Percentiles rank a stretch among this genome's conserved stretches.
phyloP scores from a whole-genome alignment of 495 filamentous ascomycete species.

The Neurospora hispaniola region DNA sequence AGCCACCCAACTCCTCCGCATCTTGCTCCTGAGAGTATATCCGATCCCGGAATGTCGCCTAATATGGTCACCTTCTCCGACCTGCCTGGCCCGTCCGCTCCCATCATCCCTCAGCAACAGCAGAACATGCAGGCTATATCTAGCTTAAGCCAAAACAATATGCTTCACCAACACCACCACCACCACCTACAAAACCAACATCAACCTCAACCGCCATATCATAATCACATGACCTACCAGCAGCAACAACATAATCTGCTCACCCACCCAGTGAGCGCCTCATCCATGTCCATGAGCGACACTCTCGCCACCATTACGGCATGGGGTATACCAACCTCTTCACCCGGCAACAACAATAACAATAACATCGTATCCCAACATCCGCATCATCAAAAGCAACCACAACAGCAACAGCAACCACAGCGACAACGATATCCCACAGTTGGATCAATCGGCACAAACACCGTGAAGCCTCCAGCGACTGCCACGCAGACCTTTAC shows the following conservation, averaged over 20 bases:
- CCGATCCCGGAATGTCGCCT: constrained; percentile 13
- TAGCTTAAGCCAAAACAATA: neutral
- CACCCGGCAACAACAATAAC: constrained; percentile 1
- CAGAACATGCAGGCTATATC: neutral
- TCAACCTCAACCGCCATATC: neutral
- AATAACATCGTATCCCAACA: neutral
- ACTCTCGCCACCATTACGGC: constrained; percentile 10
- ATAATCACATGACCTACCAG: neutral
- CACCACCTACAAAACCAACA: neutral
- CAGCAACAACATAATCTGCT: neutral
- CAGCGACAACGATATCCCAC: neutral
- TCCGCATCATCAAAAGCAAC: neutral
- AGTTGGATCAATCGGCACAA: neutral
- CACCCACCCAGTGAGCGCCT: constrained; percentile 5
- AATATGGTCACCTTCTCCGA: constrained; percentile 13
- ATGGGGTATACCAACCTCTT: constrained; percentile 16
- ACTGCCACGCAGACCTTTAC: neutral
- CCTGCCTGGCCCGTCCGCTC: constrained; percentile 1
- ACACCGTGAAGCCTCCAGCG: neutral
- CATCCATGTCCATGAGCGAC: constrained; percentile 19
- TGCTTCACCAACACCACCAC: neutral
- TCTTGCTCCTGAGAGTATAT: constrained; percentile 9
- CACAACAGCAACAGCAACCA: neutral
- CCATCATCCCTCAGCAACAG: neutral
- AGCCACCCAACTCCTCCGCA: constrained; percentile 17